Evolutionary conservation across 352 stramenopile species (phyloP), one percentile per base, ranked within the genome.

Genomic region (Phytophthora cactorum): DNA sequence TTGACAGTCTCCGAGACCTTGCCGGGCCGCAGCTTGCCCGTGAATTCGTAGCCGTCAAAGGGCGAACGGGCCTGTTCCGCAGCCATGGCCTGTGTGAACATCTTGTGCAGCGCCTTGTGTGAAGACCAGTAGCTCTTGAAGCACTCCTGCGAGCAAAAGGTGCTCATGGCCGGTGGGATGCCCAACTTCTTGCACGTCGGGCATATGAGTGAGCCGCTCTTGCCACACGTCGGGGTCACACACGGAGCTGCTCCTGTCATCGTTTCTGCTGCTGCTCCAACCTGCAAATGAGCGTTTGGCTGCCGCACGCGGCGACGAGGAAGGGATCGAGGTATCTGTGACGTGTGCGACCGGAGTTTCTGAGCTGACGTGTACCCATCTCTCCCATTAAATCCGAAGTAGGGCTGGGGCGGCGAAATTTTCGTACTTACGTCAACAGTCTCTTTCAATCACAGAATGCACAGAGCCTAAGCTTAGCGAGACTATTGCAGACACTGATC

Each of bases 41-140:
- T 96, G 69, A 96, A 97, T 47, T 82, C 50, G 67, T 89, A 97
- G 55, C 78, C 74, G 17, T 90, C 84, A 61, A 93, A 90, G 9
- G 70, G 68, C 47, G 75, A 72, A 10, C 44, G 49, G 10, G 49
- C 49, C 55, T 78, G 52, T 39, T 87, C 74, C 34, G 88, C 79
- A 3, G 65, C 75, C 2, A 75, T 32, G 9, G 66, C 70, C 50
- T 75, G 55, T 4, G 97, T 96, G 52, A 97, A 96, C 61, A 98
- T 88, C 62, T 95, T 96, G 88, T 99, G 97, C 47, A 99, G 83
- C 69, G 86, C 78, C 77, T 99, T 99, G 85, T 99, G 97, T 43
- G 85, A 75, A 15, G 77, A 71, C 87, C 98, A 99, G 79, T 98
- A 97, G 31, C 69, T 69, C 77, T 99, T 99, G 79, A 99, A 99